Conservation (phyloP, 2,329 filamentous ascomycete species). For the Cladosporium sp. region DNA sequence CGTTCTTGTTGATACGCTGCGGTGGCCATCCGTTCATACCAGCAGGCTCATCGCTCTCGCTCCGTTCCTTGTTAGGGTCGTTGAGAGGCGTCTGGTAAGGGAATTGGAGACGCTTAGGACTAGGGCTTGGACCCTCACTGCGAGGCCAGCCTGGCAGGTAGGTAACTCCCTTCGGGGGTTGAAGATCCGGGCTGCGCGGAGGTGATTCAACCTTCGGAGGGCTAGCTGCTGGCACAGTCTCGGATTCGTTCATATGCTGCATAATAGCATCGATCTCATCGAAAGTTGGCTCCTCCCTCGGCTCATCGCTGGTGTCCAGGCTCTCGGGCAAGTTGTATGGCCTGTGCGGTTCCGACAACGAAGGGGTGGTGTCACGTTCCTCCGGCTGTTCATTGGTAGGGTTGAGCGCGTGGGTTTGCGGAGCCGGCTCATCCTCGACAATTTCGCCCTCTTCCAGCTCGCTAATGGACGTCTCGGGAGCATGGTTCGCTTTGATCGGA, state of each 20-base stretch:
- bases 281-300: constrained; percentile 49
- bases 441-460: constrained; percentile 33
- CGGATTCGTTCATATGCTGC: constrained; percentile 68
- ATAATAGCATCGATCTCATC: constrained; percentile 93
- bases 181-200: constrained; percentile 24
- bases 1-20: constrained; percentile 54
- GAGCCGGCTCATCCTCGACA: constrained; percentile 20
- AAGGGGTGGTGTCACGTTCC: constrained; percentile 4
- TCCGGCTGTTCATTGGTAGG: background rate
- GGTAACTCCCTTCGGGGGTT: constrained; percentile 27
- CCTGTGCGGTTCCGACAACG: constrained; percentile 13
- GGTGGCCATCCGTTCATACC: constrained; percentile 26
- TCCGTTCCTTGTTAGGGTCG: constrained; percentile 27
- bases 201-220: constrained; percentile 12
- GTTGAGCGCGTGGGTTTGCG: background rate
- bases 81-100: constrained; percentile 12
- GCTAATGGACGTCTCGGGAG: constrained; percentile 23
- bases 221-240: constrained; percentile 28
- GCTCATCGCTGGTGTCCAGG: constrained; percentile 15
- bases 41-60: constrained; percentile 40
- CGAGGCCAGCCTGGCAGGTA: constrained; percentile 38
- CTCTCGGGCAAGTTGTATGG: constrained; percentile 17
- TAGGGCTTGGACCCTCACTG: constrained; percentile 71
- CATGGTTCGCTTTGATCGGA: constrained; percentile 1
- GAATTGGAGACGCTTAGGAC: constrained; percentile 40